Percentiles rank a stretch among this genome's conserved stretches.
These are phyloP conservation scores for Fusarium pininemorale DNA, from an alignment of 2,329 filamentous ascomycete species.

Conservation along the genomic window DNA sequence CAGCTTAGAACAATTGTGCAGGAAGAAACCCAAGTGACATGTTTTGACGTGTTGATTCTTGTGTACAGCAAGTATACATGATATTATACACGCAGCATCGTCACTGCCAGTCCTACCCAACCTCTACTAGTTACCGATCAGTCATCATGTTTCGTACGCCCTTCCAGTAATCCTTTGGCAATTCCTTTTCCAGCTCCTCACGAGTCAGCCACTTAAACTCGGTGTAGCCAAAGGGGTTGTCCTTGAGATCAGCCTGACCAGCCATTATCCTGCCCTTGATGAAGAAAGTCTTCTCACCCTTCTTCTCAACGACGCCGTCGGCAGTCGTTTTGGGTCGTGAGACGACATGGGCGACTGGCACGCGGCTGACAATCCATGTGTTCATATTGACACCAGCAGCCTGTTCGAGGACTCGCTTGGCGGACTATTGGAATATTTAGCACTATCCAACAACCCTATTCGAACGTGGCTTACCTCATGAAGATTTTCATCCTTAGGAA, in stretches of 20 bases:
- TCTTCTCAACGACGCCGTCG: constrained; percentile 53
- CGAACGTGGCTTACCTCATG: constrained; percentile 71
- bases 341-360: constrained; percentile 84
- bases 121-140: constrained; percentile 65
- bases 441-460: not conserved
- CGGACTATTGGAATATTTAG: constrained; percentile 66
- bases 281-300: constrained; percentile 90
- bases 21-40: not conserved
- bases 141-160: constrained; percentile 85
- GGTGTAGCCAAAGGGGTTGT: constrained; percentile 75
- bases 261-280: constrained; percentile 97
- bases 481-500: constrained; percentile 78
- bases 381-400: constrained; percentile 95
- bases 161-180: constrained; percentile 75
- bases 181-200: constrained; percentile 79
- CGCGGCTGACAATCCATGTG: constrained; percentile 94
- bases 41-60: constrained; percentile 27
- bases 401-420: constrained; percentile 79
- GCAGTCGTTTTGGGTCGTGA: constrained; percentile 59
- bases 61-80: constrained; percentile 45
- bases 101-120: constrained; percentile 18
- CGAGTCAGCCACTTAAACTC: constrained; percentile 95
- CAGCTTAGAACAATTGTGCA: not conserved
- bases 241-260: constrained; percentile 84
- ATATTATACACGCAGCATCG: constrained; percentile 43